phyloP scores from a whole-genome alignment of 352 stramenopile genomes.

The Aphanomyces stellatus region DNA sequence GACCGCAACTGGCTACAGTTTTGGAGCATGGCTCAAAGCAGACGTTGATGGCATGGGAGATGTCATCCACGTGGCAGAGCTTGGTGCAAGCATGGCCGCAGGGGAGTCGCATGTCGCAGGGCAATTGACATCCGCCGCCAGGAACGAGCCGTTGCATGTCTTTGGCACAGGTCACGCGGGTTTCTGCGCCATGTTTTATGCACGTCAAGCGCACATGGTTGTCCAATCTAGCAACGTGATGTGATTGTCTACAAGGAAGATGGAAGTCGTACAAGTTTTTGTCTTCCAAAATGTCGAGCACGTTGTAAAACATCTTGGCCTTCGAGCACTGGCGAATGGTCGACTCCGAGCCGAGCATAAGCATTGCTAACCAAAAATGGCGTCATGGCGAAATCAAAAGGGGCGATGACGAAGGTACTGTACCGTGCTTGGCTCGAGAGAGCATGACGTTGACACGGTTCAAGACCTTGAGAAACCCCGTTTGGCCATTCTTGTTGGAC shows the following conservation, averaged over 20 bases:
- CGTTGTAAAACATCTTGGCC: conserved; percentile 36
- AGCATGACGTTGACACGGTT: conserved; percentile 68
- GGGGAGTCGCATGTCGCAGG: conserved; percentile 42
- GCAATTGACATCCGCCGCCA: conserved; percentile 59
- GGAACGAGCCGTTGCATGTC: conserved; percentile 42
- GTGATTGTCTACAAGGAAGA: background rate
- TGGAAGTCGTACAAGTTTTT: conserved; percentile 26
- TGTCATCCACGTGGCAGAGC: conserved; percentile 18
- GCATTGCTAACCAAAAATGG: no score
- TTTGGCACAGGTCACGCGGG: conserved; percentile 22
- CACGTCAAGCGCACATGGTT: conserved; percentile 25
- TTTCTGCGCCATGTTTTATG: conserved; percentile 36
- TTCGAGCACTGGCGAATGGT: conserved; percentile 33
- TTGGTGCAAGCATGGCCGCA: conserved; percentile 35
- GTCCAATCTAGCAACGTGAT: background rate
- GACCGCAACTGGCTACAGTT: conserved; percentile 2
- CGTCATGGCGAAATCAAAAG: background rate
- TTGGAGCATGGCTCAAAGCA: conserved; percentile 14
- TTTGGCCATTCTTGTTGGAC: conserved; percentile 35
- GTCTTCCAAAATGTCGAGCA: conserved; percentile 48
- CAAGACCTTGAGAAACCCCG: conserved; percentile 64
- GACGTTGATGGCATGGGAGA: background rate
- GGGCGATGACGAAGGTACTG: background rate
- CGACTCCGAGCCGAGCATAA: conserved; percentile 43
- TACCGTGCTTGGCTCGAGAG: conserved; percentile 44